Percentiles rank a stretch among this genome's conserved stretches.
phyloP scores from a whole-genome alignment of 768 basidiomycete species.

The Mycena belliarum region DNA sequence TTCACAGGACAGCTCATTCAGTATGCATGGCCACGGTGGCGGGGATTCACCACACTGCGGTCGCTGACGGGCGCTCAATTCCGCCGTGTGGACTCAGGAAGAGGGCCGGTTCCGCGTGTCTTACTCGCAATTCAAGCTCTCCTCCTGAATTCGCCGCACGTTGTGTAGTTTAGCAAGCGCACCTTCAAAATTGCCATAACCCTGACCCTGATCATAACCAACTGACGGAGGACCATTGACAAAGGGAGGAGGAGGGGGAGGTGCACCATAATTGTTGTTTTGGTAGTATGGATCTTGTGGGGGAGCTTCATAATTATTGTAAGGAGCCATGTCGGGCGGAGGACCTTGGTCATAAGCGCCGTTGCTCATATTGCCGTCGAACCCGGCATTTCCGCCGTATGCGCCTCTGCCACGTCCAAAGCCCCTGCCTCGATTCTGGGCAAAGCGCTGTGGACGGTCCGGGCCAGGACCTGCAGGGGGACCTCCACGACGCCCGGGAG shows the following conservation, averaged over 20 bases:
- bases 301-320: constrained; percentile 69
- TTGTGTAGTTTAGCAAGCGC: constrained; percentile 64
- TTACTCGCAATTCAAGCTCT: constrained; percentile 42
- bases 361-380: constrained; percentile 52
- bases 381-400: constrained; percentile 40
- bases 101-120: constrained; percentile 50
- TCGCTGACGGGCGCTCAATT: constrained; percentile 32
- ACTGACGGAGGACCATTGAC: constrained; percentile 43
- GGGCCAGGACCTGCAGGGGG: constrained; percentile 66
- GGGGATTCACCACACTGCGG: constrained; percentile 41
- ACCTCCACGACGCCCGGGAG: constrained; percentile 62
- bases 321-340: constrained; percentile 58
- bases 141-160: constrained; percentile 34
- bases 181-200: constrained; percentile 75
- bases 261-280: constrained; percentile 58
- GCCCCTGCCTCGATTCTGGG: constrained; percentile 47
- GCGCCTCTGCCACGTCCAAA: constrained; percentile 50
- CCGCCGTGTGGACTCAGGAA: constrained; percentile 27
- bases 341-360: constrained; percentile 69
- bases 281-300: constrained; percentile 70
- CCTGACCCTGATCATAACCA: constrained; percentile 52
- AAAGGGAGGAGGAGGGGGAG: constrained; percentile 57
- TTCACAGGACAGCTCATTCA: constrained; percentile 26
- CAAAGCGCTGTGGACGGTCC: constrained; percentile 67
- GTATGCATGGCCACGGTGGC: constrained; percentile 24